phyloP scores from a whole-genome alignment of 495 filamentous ascomycete genomes.

The Tuber magnatum region DNA sequence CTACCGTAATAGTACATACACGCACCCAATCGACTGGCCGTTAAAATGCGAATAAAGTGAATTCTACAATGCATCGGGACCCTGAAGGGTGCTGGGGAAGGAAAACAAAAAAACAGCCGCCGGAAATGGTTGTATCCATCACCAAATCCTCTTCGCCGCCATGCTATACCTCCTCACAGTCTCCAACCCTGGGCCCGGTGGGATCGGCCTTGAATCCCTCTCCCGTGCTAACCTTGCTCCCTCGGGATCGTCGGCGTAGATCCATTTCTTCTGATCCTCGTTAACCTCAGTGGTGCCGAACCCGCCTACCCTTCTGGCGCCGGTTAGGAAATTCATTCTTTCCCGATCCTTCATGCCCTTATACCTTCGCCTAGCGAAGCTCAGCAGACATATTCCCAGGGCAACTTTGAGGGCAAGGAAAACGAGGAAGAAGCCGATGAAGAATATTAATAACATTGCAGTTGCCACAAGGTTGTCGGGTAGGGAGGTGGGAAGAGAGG shows the following conservation, averaged over 20 bases:
- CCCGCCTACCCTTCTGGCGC: constrained; percentile 65
- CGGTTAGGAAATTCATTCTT: constrained; percentile 55
- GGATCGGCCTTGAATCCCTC: constrained; percentile 50
- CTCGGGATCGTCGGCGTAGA: constrained; percentile 78
- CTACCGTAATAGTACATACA: neutral
- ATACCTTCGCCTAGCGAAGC: constrained; percentile 68
- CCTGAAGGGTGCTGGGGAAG: neutral
- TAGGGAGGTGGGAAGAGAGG: constrained; percentile 42
- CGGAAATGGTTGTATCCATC: neutral
- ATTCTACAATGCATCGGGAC: neutral
- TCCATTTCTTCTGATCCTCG: constrained; percentile 76
- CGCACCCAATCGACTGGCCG: neutral
- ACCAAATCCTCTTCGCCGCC: constrained; percentile 93
- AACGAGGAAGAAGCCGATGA: constrained; percentile 67
- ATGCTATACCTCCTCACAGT: constrained; percentile 79
- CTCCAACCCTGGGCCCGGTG: constrained; percentile 53
- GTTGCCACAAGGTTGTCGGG: constrained; percentile 62
- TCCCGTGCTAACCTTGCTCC: constrained; percentile 56
- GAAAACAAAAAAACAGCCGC: neutral
- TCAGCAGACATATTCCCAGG: constrained; percentile 72
- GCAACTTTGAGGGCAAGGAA: constrained; percentile 73
- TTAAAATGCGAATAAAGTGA: neutral
- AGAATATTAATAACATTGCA: constrained; percentile 68
- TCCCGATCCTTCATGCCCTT: constrained; percentile 64
- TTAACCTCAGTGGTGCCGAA: constrained; percentile 81